These are phyloP conservation scores for Linum trigynum DNA, from an alignment of 345 rosid genomes.

Conservation along the genomic window DNA sequence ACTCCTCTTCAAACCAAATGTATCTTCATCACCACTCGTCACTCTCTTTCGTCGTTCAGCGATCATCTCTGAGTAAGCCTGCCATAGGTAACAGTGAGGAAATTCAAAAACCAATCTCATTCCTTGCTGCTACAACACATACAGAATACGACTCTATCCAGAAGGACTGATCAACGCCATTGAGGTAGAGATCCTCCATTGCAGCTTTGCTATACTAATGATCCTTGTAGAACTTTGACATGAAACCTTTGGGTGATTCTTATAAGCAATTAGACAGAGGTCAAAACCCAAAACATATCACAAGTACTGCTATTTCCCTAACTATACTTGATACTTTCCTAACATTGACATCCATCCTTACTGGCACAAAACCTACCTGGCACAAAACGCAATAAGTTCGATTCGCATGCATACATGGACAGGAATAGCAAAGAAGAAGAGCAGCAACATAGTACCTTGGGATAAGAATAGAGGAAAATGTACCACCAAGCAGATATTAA, in stretches of 20 bases:
- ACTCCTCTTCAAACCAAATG: slow-evolving; percentile 51
- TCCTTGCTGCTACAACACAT: background rate
- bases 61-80: slow-evolving; percentile 71
- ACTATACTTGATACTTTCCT: background rate
- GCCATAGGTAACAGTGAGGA: slow-evolving; percentile 9
- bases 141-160: background rate
- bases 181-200: too few species aligned
- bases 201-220: too few species aligned
- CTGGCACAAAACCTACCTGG: background rate
- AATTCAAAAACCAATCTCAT: background rate
- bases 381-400: background rate
- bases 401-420: background rate
- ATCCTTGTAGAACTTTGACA: too few species aligned
- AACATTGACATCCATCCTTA: background rate
- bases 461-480: slow-evolving; percentile 75
- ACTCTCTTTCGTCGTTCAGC: slow-evolving; percentile 66
- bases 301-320: background rate
- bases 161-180: background rate
- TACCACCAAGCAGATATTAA: slow-evolving; percentile 74
- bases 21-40: slow-evolving; percentile 67
- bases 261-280: background rate
- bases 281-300: background rate
- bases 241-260: background rate
- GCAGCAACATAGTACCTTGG: slow-evolving; percentile 42
- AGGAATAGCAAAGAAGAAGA: background rate